Evolutionary conservation across 306 rosid genomes (phyloP).

Genomic region (Prunus salicina): DNA sequence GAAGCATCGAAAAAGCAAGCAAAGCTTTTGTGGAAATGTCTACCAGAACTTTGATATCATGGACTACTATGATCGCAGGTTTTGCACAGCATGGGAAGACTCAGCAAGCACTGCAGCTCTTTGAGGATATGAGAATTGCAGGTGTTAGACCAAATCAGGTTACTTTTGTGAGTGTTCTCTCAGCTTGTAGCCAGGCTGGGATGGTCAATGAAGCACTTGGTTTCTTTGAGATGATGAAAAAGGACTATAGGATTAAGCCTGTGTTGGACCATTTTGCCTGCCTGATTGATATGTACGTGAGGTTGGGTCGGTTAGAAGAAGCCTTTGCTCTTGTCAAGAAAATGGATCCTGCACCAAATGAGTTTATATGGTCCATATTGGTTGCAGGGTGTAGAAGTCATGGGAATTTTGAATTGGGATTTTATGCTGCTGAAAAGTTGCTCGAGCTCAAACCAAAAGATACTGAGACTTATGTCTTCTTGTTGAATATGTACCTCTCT

Average conservation of each 20-base stretch:
- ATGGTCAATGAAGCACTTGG: slow-evolving; percentile 66
- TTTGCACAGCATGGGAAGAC: slow-evolving; percentile 73
- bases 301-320: slow-evolving; percentile 63
- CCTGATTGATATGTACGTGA: slow-evolving; percentile 72
- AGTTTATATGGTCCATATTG: slow-evolving; percentile 70
- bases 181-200: slow-evolving; percentile 84
- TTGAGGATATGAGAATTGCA: slow-evolving; percentile 75
- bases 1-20: slow-evolving; percentile 72
- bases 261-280: slow-evolving; percentile 82
- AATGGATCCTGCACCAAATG: slow-evolving; percentile 64
- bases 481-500: slow-evolving; percentile 60
- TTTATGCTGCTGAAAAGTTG: slow-evolving; percentile 66
- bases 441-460: slow-evolving; percentile 73
- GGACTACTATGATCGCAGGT: slow-evolving; percentile 90
- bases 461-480: slow-evolving; percentile 45
- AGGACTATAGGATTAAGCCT: slow-evolving; percentile 71
- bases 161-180: slow-evolving; percentile 84
- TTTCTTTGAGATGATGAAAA: slow-evolving; percentile 76
- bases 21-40: slow-evolving; percentile 87
- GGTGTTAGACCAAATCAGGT: slow-evolving; percentile 71
- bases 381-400: slow-evolving; percentile 71
- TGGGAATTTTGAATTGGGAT: slow-evolving; percentile 62
- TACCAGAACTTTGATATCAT: slow-evolving; percentile 73
- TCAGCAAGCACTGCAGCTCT: slow-evolving; percentile 72
- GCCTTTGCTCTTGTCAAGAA: slow-evolving; percentile 61